Conservation (phyloP, 1,284 basidiomycete genomes). For the Cryptococcus floricola region DNA sequence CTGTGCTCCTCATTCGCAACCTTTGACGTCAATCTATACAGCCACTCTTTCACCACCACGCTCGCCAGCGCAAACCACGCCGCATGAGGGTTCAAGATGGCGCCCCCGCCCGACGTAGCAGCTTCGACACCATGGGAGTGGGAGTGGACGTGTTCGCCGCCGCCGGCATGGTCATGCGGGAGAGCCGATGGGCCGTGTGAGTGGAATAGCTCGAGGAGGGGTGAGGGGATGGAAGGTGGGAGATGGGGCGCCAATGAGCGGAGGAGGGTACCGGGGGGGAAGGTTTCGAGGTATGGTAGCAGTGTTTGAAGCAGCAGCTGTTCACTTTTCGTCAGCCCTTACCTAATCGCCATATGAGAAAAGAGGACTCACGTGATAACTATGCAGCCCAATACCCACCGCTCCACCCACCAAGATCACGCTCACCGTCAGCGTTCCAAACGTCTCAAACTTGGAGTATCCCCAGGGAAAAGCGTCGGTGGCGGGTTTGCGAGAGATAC, state of each 20-base stretch:
- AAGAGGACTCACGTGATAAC: slow-evolving; percentile 57
- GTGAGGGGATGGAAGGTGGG: slow-evolving; percentile 44
- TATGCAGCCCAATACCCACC: slow-evolving; percentile 88
- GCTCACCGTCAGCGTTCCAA: slow-evolving; percentile 80
- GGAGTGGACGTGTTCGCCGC: slow-evolving; percentile 8
- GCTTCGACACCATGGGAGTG: slow-evolving; percentile 20
- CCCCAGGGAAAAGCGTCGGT: slow-evolving; percentile 59
- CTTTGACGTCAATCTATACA: slow-evolving; percentile 79
- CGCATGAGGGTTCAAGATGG: slow-evolving; percentile 82
- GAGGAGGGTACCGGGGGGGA: slow-evolving; percentile 42
- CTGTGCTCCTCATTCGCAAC: slow-evolving; percentile 87
- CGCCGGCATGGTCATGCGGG: slow-evolving; percentile 35
- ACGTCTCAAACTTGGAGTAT: slow-evolving; percentile 90
- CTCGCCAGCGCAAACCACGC: slow-evolving; percentile 89
- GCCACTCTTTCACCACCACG: slow-evolving; percentile 83
- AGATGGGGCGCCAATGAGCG: slow-evolving; percentile 36
- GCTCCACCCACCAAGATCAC: slow-evolving; percentile 77
- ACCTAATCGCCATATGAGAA: background rate
- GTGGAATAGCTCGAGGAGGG: slow-evolving; percentile 49
- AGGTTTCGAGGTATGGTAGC: slow-evolving; percentile 47
- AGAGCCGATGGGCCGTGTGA: slow-evolving; percentile 46
- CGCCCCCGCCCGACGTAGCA: slow-evolving; percentile 28
- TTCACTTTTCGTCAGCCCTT: background rate
- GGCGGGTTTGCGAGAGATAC: slow-evolving; percentile 73
- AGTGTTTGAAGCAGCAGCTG: slow-evolving; percentile 47